These are phyloP conservation scores for Solanum clarkiae DNA, from an alignment of 257 asterid species.

Conservation along the genomic window DNA sequence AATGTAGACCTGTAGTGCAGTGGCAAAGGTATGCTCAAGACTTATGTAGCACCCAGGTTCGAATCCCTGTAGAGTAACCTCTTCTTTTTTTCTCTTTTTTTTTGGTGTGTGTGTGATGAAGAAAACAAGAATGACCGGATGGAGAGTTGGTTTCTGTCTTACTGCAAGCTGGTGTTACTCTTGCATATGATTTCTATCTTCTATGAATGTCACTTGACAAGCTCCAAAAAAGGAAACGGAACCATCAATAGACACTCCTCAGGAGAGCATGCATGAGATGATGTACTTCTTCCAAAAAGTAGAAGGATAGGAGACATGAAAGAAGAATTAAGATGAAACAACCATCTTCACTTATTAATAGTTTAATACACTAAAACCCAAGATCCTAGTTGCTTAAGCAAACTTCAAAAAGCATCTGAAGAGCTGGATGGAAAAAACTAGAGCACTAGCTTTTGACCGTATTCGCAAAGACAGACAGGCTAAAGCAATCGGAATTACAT, in stretches of 20 bases:
- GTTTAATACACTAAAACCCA: background rate
- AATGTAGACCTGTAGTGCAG: too few species aligned
- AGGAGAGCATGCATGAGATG: background rate
- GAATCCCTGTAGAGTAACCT: too few species aligned
- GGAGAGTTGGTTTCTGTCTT: background rate
- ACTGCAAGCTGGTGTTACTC: background rate
- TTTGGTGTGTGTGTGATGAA: background rate
- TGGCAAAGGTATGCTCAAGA: too few species aligned
- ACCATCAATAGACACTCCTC: background rate
- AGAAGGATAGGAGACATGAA: background rate
- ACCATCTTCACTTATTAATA: background rate
- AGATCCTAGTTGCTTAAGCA: background rate
- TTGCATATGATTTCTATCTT: background rate
- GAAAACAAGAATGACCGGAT: background rate
- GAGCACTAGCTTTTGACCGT: background rate
- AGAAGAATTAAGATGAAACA: background rate
- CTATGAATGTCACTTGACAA: background rate
- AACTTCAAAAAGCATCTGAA: background rate
- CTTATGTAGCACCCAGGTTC: too few species aligned
- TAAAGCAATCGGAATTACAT: background rate
- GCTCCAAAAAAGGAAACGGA: background rate
- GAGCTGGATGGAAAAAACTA: background rate
- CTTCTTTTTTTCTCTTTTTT: too few species aligned
- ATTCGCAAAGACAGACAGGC: background rate
- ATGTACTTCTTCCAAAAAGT: background rate